Conservation (phyloP, 768 basidiomycete species). For the Amanita rimosa region DNA sequence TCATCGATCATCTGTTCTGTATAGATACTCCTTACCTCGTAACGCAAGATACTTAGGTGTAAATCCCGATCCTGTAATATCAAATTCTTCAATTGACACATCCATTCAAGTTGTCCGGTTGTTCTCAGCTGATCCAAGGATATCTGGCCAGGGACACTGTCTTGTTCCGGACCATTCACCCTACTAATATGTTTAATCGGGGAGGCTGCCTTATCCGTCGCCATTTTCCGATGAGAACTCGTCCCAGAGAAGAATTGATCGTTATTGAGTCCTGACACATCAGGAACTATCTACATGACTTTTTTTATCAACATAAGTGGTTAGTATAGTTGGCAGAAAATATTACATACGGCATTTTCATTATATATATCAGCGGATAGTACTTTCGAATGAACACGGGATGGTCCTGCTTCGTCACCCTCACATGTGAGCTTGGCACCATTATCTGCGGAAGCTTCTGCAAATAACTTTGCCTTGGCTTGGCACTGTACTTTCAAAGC, state of each 20-base stretch:
- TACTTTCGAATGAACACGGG: background rate
- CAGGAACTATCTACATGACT: background rate
- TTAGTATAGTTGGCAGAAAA: too few relatives aligned
- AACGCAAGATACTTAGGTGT: constrained; percentile 48
- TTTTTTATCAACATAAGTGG: background rate
- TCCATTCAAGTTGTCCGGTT: constrained; percentile 27
- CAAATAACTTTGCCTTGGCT: background rate
- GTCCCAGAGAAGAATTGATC: background rate
- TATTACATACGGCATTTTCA: background rate
- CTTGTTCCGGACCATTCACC: background rate
- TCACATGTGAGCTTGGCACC: background rate
- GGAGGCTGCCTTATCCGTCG: background rate
- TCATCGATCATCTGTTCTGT: background rate
- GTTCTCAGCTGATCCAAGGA: constrained; percentile 12
- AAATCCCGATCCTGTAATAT: constrained; percentile 36
- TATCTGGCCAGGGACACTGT: constrained; percentile 10
- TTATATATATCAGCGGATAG: background rate
- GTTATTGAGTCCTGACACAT: background rate
- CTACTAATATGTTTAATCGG: background rate
- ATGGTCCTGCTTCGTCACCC: background rate
- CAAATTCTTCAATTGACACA: constrained; percentile 25
- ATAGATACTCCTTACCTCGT: constrained; percentile 35
- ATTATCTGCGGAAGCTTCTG: background rate
- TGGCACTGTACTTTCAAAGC: constrained; percentile 17
- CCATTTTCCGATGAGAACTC: background rate